These are phyloP conservation scores for Pythium aquatile DNA, from an alignment of 352 stramenopile genomes.

Conservation along the genomic window DNA sequence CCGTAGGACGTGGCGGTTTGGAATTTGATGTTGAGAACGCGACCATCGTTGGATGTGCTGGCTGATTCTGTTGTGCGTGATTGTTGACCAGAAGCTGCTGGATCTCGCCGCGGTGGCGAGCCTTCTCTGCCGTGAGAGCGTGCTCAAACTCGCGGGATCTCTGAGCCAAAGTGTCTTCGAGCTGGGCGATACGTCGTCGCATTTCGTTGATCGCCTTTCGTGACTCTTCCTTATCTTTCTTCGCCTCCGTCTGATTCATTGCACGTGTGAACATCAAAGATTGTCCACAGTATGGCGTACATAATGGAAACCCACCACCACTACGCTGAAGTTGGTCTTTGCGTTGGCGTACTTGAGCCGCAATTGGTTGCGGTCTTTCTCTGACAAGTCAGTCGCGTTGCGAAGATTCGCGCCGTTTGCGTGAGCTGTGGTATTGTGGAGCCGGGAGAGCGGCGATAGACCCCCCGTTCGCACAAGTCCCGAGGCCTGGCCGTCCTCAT, in stretches of 20 bases:
- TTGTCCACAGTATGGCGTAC: neutral
- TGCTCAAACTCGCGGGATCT: slow-evolving; percentile 66
- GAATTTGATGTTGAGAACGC: neutral
- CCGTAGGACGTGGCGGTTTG: slow-evolving; percentile 18
- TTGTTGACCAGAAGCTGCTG: slow-evolving; percentile 47
- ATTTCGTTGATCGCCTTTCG: slow-evolving; percentile 53
- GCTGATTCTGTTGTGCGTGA: slow-evolving; percentile 21
- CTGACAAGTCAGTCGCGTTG: slow-evolving; percentile 39
- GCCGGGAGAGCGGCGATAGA: slow-evolving; percentile 10
- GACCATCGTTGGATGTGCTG: slow-evolving; percentile 14
- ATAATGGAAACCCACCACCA: slow-evolving; percentile 42
- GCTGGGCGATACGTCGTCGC: slow-evolving; percentile 38
- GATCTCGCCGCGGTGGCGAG: slow-evolving; percentile 53
- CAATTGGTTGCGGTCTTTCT: slow-evolving; percentile 63
- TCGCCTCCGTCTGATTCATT: slow-evolving; percentile 52
- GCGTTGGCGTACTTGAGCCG: slow-evolving; percentile 78
- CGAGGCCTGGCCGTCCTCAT: neutral
- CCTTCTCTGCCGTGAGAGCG: slow-evolving; percentile 43
- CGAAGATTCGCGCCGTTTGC: slow-evolving; percentile 9
- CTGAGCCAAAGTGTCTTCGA: slow-evolving; percentile 54
- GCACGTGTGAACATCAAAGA: neutral
- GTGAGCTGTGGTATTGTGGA: slow-evolving; percentile 6
- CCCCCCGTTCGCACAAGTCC: slow-evolving; percentile 17
- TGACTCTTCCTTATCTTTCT: slow-evolving; percentile 69
- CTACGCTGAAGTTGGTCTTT: slow-evolving; percentile 72